These are phyloP conservation scores for Coelastrella sp. DNA, from an alignment of 139 green algal species.

Conservation along the genomic window DNA sequence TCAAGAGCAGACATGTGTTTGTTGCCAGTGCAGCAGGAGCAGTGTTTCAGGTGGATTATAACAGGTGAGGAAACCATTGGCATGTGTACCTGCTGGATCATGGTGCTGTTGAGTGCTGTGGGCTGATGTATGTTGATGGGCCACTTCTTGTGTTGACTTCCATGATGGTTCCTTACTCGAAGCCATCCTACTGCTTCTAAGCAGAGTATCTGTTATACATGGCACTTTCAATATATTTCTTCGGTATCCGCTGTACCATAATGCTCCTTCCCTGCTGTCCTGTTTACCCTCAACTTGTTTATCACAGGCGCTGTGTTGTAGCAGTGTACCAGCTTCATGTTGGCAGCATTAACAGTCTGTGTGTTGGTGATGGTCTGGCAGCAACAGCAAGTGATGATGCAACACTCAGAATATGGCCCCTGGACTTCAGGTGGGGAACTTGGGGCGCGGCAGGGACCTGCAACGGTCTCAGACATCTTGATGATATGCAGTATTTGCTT, in stretches of 20 bases:
- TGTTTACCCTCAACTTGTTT: not conserved
- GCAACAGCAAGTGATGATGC: conserved; percentile 78
- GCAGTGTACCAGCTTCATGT: conserved; percentile 82
- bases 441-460: no score
- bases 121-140: no score
- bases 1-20: conserved; percentile 57
- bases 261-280: not conserved
- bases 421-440: conserved; percentile 73
- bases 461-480: no score
- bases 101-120: not conserved
- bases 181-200: no score
- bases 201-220: no score
- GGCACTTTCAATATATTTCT: no score
- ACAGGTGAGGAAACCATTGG: no score
- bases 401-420: conserved; percentile 78
- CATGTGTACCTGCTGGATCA: no score
- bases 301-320: conserved; percentile 63
- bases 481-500: no score
- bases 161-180: no score
- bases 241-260: no score
- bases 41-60: conserved; percentile 79
- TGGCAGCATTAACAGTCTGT: conserved; percentile 73
- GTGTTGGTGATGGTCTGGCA: conserved; percentile 75
- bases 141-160: no score
- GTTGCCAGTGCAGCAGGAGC: conserved; percentile 69